Base-by-base conservation (phyloP, 805 yeast genomes). In the Zygoascus bituminiphila region DNA sequence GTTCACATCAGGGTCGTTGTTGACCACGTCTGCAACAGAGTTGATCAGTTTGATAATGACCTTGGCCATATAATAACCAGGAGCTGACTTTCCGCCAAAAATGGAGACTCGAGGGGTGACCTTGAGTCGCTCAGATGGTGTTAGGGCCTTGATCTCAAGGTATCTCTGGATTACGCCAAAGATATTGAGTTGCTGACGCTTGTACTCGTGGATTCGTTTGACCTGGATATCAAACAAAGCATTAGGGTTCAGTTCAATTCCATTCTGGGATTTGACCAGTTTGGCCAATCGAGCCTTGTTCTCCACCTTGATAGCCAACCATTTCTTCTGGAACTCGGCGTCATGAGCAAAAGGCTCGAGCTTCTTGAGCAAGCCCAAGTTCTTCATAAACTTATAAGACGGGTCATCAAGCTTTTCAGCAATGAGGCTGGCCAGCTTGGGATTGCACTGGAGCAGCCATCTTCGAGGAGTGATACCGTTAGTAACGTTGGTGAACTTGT, bases 31-130 rank as follows among this genome's bases (percentile, higher is more conserved):
- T 26, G 85, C 82, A 35, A 88, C 96, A 47, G 84, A 68, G 65
- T 85, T 88, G 62, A 88, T 77, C 65, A 88, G 74, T 66, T 88
- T 87, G 63, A 88, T 89, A 61, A 88, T 85, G 50, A 84, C 77
- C 69, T 88, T 88, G 51, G 97, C 97, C 80, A 88, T 86, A 70
- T 86, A 88, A 66, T 88, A 88, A 55, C 97, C 97, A n/a, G 97
- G 97, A 9, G 97, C 97, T 51, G 94, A 84, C 69, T 89, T 88
- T 63, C 97, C 97, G 56, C 97, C 97, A 66, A 89, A 81, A 52
- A 88, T 77, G 39, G 81, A 76, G 49, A 85, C 93, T 62, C 83
- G 85, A 51, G 96, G 82, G 51, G 79, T 76, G 64, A 75, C 79
- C 60, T 78, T 76, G 53, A 65, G 59, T 60, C 84, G 73, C 67